Evolutionary conservation across 1,139 yeast genomes (phyloP).

Genomic region (Pichia sp.): DNA sequence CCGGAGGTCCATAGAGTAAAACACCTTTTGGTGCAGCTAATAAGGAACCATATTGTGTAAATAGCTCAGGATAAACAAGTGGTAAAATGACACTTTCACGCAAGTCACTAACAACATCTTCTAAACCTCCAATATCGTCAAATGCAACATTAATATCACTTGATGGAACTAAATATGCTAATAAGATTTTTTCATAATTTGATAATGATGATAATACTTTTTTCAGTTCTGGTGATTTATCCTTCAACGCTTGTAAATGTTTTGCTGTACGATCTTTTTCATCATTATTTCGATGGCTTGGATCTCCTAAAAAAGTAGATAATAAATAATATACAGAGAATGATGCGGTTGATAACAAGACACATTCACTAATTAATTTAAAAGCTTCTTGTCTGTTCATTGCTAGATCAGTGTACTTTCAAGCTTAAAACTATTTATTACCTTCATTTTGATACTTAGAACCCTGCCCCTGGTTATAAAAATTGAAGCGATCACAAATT

Average conservation of each 20-base stretch:
- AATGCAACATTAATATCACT: slow-evolving; percentile 72
- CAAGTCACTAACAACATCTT: slow-evolving; percentile 71
- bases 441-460: no score
- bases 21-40: slow-evolving; percentile 94
- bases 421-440: no score
- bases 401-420: neutral
- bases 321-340: slow-evolving; percentile 16
- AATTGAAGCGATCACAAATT: neutral
- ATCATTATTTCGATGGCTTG: slow-evolving; percentile 14
- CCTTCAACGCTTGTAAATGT: slow-evolving; percentile 11
- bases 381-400: slow-evolving; percentile 17
- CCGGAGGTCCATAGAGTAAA: slow-evolving; percentile 90
- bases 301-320: slow-evolving; percentile 15
- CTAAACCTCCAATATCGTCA: slow-evolving; percentile 83
- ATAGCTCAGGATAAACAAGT: slow-evolving; percentile 64
- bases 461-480: neutral
- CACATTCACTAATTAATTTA: slow-evolving; percentile 17
- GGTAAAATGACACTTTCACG: slow-evolving; percentile 87
- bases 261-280: slow-evolving; percentile 16
- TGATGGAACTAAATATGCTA: slow-evolving; percentile 77
- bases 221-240: slow-evolving; percentile 13
- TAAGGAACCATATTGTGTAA: slow-evolving; percentile 54
- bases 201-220: slow-evolving; percentile 12
- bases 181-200: slow-evolving; percentile 66
- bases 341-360: slow-evolving; percentile 16